Conservation (phyloP, 768 basidiomycete species). For the Melanogaster broomeanus region DNA sequence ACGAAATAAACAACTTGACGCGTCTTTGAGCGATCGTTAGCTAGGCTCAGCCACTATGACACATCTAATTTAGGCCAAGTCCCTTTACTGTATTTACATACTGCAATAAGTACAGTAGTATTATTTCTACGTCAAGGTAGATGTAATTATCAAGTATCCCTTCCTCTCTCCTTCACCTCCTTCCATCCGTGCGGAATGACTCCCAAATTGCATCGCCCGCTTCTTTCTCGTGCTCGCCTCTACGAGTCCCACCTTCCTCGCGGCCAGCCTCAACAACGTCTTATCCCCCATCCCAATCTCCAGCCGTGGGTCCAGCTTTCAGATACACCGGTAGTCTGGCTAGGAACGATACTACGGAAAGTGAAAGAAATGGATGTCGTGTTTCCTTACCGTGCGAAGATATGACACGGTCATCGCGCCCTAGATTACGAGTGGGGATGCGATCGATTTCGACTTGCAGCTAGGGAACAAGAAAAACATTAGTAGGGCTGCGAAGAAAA, state of each 20-base stretch:
- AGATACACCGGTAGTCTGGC: constrained; percentile 76
- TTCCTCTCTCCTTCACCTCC: constrained; percentile 49
- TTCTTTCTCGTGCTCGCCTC: constrained; percentile 81
- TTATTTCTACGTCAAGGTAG: too few relatives aligned
- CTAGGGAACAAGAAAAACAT: constrained; percentile 42
- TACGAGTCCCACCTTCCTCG: constrained; percentile 69
- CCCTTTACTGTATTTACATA: too few relatives aligned
- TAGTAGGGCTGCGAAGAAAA: not conserved
- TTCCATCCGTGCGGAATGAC: constrained; percentile 83
- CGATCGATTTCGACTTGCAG: constrained; percentile 88
- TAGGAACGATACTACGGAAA: constrained; percentile 75
- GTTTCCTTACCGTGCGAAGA: constrained; percentile 92
- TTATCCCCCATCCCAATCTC: constrained; percentile 89
- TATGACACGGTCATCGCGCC: constrained; percentile 92
- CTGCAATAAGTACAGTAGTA: too few relatives aligned
- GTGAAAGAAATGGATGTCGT: constrained; percentile 87
- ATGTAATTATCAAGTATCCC: constrained; percentile 44
- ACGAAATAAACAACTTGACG: constrained; percentile 22
- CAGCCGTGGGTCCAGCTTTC: constrained; percentile 78
- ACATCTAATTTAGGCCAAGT: too few relatives aligned
- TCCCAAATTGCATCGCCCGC: constrained; percentile 97
- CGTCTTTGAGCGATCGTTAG: not conserved
- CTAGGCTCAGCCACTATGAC: not conserved
- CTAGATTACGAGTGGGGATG: constrained; percentile 86
- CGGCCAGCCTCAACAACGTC: constrained; percentile 73